A percentile compares a stretch with the other conserved stretches of the same genome.
phyloP scores from a whole-genome alignment of 805 yeast species.

The Metschnikowia proteae region DNA sequence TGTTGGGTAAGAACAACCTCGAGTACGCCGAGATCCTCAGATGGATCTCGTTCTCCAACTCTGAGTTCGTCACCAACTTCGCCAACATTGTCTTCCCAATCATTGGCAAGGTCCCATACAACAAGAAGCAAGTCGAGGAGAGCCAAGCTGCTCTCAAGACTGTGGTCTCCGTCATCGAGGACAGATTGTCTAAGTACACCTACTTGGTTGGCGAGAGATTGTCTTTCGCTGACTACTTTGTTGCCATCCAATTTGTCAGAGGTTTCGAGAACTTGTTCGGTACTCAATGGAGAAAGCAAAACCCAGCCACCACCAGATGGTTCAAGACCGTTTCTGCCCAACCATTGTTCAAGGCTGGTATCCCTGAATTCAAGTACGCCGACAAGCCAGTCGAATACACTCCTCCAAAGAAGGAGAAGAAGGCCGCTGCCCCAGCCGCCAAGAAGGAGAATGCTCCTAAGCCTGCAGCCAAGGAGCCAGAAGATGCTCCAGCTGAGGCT shows the following conservation, averaged over 20 bases:
- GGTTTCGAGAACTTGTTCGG: slow-evolving; percentile 61
- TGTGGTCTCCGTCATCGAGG: slow-evolving; percentile 47
- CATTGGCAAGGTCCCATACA: slow-evolving; percentile 65
- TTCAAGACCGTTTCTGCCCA: slow-evolving; percentile 50
- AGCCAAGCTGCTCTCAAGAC: slow-evolving; percentile 32
- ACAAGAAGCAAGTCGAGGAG: slow-evolving; percentile 64
- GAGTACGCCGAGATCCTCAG: slow-evolving; percentile 65
- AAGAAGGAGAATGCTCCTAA: slow-evolving; percentile 27
- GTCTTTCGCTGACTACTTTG: slow-evolving; percentile 62
- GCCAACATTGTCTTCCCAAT: slow-evolving; percentile 56
- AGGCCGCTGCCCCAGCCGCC: slow-evolving; percentile 40
- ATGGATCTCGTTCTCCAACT: slow-evolving; percentile 76
- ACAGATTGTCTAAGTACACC: slow-evolving; percentile 55
- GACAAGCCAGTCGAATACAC: slow-evolving; percentile 61
- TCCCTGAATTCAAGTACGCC: slow-evolving; percentile 51
- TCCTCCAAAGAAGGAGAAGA: slow-evolving; percentile 71
- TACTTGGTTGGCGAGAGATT: slow-evolving; percentile 65
- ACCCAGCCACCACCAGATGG: slow-evolving; percentile 71
- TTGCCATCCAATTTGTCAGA: slow-evolving; percentile 48
- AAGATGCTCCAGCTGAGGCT: slow-evolving; percentile 44
- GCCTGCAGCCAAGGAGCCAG: slow-evolving; percentile 30
- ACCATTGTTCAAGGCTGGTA: slow-evolving; percentile 47
- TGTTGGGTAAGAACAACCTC: slow-evolving; percentile 61
- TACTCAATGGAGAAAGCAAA: slow-evolving; percentile 55
- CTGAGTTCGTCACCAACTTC: slow-evolving; percentile 51